phyloP scores from a whole-genome alignment of 1,284 basidiomycete species.

The Microbotryum silenes-acaulis region DNA sequence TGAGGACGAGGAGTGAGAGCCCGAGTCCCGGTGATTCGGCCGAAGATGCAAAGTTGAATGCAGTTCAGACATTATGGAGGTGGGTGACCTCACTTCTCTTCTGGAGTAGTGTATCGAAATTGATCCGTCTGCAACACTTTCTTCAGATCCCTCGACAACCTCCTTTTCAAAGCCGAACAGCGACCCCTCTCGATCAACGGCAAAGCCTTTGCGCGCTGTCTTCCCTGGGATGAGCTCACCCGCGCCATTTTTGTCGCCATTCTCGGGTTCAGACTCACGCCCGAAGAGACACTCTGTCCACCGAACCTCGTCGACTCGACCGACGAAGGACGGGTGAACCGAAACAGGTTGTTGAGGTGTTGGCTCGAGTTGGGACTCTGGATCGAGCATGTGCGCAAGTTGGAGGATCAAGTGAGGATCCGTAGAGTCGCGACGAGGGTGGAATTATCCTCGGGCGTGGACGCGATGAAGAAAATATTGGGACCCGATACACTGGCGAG shows the following conservation, averaged over 20 bases:
- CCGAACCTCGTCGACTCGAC: conserved; percentile 6
- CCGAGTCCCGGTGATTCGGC: neutral
- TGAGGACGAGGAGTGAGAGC: neutral
- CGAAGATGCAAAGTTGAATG: neutral
- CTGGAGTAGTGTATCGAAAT: neutral
- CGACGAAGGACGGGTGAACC: neutral
- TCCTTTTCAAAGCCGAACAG: conserved; percentile 23
- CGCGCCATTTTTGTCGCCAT: conserved; percentile 13
- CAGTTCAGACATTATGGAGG: conserved; percentile 11
- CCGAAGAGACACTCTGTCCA: neutral
- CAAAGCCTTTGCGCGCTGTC: conserved; percentile 3
- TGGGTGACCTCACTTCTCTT: neutral
- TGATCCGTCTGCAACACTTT: neutral
- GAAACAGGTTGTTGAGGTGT: conserved; percentile 11
- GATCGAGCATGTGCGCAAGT: conserved; percentile 5
- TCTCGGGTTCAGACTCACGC: conserved; percentile 15
- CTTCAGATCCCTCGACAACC: conserved; percentile 17
- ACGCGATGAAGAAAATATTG: neutral
- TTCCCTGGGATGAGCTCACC: conserved; percentile 10
- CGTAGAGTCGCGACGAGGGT: conserved; percentile 1
- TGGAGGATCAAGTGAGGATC: neutral
- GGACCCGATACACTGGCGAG: conserved; percentile 20
- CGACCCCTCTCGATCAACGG: conserved; percentile 5
- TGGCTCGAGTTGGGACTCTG: conserved; percentile 27
- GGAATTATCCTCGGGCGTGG: neutral